A percentile compares a stretch with the other conserved stretches of the same genome.
phyloP scores from a whole-genome alignment of 345 rosid genomes.

The Eucalyptus tenuipes region DNA sequence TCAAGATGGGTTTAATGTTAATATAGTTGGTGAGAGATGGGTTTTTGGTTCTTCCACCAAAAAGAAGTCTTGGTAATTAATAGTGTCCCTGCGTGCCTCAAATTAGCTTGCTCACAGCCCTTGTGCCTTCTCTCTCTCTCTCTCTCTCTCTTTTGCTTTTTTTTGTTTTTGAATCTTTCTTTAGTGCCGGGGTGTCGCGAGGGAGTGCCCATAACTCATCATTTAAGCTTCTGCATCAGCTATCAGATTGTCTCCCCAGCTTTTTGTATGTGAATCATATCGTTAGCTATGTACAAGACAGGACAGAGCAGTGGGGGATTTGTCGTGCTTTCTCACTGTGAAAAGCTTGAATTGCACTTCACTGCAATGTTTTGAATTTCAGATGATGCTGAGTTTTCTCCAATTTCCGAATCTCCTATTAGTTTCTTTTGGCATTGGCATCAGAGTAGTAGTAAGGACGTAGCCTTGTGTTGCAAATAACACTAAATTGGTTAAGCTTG shows the following conservation, averaged over 20 bases:
- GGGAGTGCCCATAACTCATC: not conserved
- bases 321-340: not conserved
- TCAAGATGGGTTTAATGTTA: not conserved
- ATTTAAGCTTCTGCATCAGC: not conserved
- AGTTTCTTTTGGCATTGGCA: not conserved
- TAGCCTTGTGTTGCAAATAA: not conserved
- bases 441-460: not conserved
- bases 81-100: not conserved
- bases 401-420: not conserved
- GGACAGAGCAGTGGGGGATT: not conserved
- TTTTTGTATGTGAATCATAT: not conserved
- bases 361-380: not conserved
- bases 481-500: not conserved
- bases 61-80: not conserved
- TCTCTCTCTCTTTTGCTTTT: not conserved
- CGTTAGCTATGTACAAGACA: not conserved
- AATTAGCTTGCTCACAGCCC: not conserved
- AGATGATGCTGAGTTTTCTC: not conserved
- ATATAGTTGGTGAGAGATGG: slow-evolving; percentile 48
- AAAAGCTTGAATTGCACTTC: not conserved
- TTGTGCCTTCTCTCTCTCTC: not conserved
- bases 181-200: not conserved
- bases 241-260: not conserved
- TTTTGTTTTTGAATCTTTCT: not conserved
- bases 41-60: slow-evolving; percentile 57